Evolutionary conservation across 371 early-diverging fungal species (phyloP).

Genomic region (Homolaphlyctis polyrhiza): DNA sequence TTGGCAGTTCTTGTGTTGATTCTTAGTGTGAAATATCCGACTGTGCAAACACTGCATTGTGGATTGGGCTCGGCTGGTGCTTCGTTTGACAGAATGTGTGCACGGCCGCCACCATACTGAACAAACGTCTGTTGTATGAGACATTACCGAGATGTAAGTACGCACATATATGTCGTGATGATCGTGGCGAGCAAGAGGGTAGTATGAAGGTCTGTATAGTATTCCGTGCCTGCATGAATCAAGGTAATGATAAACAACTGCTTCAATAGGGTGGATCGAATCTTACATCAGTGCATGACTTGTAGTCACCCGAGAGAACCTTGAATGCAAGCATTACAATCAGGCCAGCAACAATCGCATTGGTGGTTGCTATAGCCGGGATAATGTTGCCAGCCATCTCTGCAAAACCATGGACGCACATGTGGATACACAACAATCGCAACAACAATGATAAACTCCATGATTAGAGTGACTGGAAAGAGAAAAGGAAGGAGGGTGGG

Average conservation of each 20-base stretch:
- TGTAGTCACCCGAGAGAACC: constrained; percentile 50
- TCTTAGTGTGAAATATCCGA: constrained; percentile 26
- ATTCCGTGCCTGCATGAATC: no score
- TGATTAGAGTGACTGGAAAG: neutral
- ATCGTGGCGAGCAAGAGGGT: no score
- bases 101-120: constrained; percentile 24
- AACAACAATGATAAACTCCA: constrained; percentile 10
- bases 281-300: constrained; percentile 40
- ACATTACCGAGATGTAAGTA: no score
- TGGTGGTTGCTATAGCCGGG: constrained; percentile 99
- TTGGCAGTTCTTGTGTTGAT: constrained; percentile 34
- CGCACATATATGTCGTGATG: no score
- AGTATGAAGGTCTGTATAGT: no score
- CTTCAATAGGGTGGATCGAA: no score
- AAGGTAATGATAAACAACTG: no score
- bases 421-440: neutral
- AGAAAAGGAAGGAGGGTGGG: neutral
- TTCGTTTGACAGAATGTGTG: constrained; percentile 35
- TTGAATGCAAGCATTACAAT: constrained; percentile 83
- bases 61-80: constrained; percentile 36
- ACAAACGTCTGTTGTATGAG: constrained; percentile 23
- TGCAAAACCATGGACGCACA: no score
- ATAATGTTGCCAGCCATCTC: constrained; percentile 99
- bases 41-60: constrained; percentile 47
- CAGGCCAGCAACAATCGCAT: constrained; percentile 97